Conservation (phyloP, 176 grass and related monocot species). For the Stipa capillata region DNA sequence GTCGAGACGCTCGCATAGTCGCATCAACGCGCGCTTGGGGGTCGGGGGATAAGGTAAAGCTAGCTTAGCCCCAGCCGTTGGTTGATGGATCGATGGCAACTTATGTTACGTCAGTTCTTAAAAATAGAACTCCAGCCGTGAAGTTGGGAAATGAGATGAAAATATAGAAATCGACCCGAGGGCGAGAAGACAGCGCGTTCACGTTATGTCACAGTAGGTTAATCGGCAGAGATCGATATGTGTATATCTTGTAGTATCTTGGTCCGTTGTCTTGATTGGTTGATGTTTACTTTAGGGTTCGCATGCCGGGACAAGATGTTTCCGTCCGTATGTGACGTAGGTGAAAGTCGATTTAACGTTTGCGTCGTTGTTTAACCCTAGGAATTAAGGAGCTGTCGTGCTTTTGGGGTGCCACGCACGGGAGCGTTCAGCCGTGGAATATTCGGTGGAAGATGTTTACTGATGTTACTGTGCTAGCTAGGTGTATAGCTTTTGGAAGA, state of each 20-base stretch:
- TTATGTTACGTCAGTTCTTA: neutral
- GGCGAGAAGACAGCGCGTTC: neutral
- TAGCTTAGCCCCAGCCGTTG: neutral
- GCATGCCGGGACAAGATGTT: neutral
- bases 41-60: neutral
- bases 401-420: neutral
- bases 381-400: neutral
- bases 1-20: neutral
- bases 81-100: neutral
- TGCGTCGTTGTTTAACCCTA: neutral
- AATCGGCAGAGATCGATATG: neutral
- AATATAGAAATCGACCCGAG: neutral
- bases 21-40: constrained; percentile 28
- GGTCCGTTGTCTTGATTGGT: neutral
- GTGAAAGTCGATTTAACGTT: neutral
- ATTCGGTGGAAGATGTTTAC: neutral
- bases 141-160: neutral
- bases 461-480: neutral
- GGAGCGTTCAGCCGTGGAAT: neutral
- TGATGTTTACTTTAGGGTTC: neutral
- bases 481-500: neutral
- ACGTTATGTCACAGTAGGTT: neutral
- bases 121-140: neutral
- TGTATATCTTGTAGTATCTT: neutral
- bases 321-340: neutral